These are phyloP conservation scores for Chrysanthemum seticuspe DNA, from an alignment of 129 eudicot species.

Conservation along the genomic window DNA sequence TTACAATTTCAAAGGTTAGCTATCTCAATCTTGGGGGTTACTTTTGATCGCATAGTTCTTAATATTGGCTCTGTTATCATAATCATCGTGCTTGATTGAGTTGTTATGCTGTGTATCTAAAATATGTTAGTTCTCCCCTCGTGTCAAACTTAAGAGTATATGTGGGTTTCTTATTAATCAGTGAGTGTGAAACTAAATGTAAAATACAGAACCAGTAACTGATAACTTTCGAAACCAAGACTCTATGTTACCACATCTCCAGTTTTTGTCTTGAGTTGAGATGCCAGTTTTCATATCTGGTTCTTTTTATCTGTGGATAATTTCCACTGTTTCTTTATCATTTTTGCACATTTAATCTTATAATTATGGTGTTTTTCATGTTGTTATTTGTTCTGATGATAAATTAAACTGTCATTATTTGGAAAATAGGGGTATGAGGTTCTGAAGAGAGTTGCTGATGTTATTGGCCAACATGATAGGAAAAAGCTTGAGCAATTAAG, in stretches of 20 bases:
- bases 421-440: conserved; percentile 76
- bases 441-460: conserved; percentile 90
- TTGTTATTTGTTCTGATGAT: conserved; percentile 12
- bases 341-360: background rate
- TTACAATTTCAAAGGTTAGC: conserved; percentile 83
- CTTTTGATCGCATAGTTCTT: background rate
- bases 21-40: conserved; percentile 2
- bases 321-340: background rate
- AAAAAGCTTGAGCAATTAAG: conserved; percentile 79
- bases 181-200: no score
- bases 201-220: no score
- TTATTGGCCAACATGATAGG: conserved; percentile 61
- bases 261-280: no score
- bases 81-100: background rate
- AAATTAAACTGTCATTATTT: background rate
- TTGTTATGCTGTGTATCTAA: background rate
- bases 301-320: no score
- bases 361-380: background rate
- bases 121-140: no score
- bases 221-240: no score
- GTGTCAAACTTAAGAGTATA: no score
- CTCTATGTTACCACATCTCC: no score
- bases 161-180: no score
- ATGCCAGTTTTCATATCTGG: no score
- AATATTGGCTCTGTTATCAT: background rate